Evolutionary conservation across 345 rosid genomes (phyloP).

Genomic region (Hirschfeldia incana): DNA sequence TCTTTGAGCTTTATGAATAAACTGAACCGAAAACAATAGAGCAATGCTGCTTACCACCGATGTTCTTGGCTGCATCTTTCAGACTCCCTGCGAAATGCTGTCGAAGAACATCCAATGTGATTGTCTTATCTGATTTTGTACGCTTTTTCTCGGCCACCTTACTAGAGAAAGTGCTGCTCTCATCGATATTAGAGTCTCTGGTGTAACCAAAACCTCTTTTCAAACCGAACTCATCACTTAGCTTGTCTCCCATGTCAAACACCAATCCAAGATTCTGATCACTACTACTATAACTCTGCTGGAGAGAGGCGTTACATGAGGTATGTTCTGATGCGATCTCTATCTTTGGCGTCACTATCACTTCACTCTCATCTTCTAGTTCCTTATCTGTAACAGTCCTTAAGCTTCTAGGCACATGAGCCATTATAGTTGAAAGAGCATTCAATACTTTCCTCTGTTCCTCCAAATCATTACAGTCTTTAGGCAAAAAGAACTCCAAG

Average conservation of each 20-base stretch:
- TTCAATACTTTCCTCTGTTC: conserved; percentile 69
- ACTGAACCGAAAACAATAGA: not conserved
- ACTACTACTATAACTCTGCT: not conserved
- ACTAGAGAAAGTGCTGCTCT: conserved; percentile 51
- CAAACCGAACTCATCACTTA: conserved; percentile 37
- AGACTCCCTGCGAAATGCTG: conserved; percentile 83
- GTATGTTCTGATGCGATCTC: conserved; percentile 34
- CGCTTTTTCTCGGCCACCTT: conserved; percentile 57
- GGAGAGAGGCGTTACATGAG: not conserved
- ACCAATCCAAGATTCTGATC: conserved; percentile 38
- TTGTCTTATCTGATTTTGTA: conserved; percentile 66
- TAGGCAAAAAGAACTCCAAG: conserved; percentile 90
- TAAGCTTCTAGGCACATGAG: conserved; percentile 65
- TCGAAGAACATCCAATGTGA: conserved; percentile 70
- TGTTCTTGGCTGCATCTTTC: conserved; percentile 88
- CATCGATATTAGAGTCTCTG: conserved; percentile 47
- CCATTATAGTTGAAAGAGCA: conserved; percentile 65
- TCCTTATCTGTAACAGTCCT: conserved; percentile 76
- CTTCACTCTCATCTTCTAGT: conserved; percentile 61
- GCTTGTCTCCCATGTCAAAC: conserved; percentile 38
- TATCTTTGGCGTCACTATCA: conserved; percentile 36
- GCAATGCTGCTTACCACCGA: conserved; percentile 66
- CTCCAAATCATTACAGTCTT: conserved; percentile 57
- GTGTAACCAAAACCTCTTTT: conserved; percentile 45
- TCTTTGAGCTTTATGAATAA: not conserved